Conservation (phyloP, 2,329 filamentous ascomycete species). For the Raffaelea arxii region DNA sequence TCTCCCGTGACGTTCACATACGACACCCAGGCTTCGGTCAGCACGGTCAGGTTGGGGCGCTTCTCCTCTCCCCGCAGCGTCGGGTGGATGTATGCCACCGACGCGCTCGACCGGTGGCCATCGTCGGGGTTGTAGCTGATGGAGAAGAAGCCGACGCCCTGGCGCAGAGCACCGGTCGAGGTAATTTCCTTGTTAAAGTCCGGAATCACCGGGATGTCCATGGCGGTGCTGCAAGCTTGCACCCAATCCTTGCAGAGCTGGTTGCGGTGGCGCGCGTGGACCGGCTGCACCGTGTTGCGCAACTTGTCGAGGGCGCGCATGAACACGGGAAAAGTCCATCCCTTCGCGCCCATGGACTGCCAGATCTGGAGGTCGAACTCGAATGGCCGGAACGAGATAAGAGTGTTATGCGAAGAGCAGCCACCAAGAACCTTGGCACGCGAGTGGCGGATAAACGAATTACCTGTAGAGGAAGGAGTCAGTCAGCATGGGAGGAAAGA, state of each 20-base stretch:
- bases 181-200: constrained; percentile 85
- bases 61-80: constrained; percentile 76
- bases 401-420: constrained; percentile 87
- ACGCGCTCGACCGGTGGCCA: constrained; percentile 73
- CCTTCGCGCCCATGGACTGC: constrained; percentile 71
- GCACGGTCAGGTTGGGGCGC: constrained; percentile 71
- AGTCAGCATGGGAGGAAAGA: constrained; percentile 13
- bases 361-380: constrained; percentile 80
- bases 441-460: constrained; percentile 86
- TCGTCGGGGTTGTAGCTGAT: constrained; percentile 87
- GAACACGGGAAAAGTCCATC: constrained; percentile 81
- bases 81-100: constrained; percentile 87
- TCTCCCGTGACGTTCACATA: constrained; percentile 60
- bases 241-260: constrained; percentile 91
- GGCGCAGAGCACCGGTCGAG: constrained; percentile 58
- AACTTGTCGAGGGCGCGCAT: constrained; percentile 74
- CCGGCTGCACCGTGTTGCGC: constrained; percentile 82
- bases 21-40: constrained; percentile 83
- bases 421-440: constrained; percentile 87
- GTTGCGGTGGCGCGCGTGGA: constrained; percentile 77
- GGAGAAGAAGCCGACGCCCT: constrained; percentile 82
- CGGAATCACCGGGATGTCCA: constrained; percentile 70
- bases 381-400: constrained; percentile 88
- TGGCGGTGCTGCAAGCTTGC: constrained; percentile 64
- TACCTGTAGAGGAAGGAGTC: too few species aligned